These are phyloP conservation scores for Suhomyces coccinellae DNA, from an alignment of 1,139 yeast genomes.

Conservation along the genomic window DNA sequence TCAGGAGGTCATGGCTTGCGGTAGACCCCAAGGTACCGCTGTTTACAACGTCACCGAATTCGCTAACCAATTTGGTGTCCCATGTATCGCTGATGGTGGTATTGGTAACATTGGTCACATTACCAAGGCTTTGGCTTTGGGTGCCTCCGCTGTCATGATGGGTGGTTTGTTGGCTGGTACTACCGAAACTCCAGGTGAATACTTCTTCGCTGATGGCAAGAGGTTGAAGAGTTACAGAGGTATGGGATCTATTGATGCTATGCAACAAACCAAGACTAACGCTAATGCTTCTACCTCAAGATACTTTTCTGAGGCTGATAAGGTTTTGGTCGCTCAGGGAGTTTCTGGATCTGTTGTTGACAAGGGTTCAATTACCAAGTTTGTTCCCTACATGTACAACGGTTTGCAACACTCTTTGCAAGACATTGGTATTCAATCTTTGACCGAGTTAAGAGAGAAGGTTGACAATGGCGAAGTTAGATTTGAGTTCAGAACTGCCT, in stretches of 20 bases:
- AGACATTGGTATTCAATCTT: slow-evolving; percentile 86
- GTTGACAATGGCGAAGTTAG: slow-evolving; percentile 74
- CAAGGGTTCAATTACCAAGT: slow-evolving; percentile 92
- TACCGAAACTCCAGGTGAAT: slow-evolving; percentile 97
- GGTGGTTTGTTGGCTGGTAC: slow-evolving; percentile 99
- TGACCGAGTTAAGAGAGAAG: slow-evolving; percentile 60
- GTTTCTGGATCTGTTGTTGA: slow-evolving; percentile 96
- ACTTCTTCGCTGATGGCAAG: slow-evolving; percentile 96
- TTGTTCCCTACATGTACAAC: slow-evolving; percentile 87
- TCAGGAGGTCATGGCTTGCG: slow-evolving; percentile 99
- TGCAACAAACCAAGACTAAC: slow-evolving; percentile 86
- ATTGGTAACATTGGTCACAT: slow-evolving; percentile 98
- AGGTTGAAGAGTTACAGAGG: slow-evolving; percentile 98
- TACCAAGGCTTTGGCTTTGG: slow-evolving; percentile 93
- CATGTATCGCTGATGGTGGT: slow-evolving; percentile 99
- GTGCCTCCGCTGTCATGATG: slow-evolving; percentile 99
- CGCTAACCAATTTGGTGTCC: slow-evolving; percentile 87
- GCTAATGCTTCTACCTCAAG: slow-evolving; percentile 98
- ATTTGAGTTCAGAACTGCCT: slow-evolving; percentile 97
- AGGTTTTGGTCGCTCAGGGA: slow-evolving; percentile 98
- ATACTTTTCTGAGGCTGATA: slow-evolving; percentile 93
- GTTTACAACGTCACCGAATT: slow-evolving; percentile 86
- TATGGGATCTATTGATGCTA: slow-evolving; percentile 99
- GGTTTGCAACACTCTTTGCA: slow-evolving; percentile 99
- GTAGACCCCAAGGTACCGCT: slow-evolving; percentile 99